Evolutionary conservation across 192 early-diverging fungal genomes (phyloP).

Genomic region (Diversispora epigaea): DNA sequence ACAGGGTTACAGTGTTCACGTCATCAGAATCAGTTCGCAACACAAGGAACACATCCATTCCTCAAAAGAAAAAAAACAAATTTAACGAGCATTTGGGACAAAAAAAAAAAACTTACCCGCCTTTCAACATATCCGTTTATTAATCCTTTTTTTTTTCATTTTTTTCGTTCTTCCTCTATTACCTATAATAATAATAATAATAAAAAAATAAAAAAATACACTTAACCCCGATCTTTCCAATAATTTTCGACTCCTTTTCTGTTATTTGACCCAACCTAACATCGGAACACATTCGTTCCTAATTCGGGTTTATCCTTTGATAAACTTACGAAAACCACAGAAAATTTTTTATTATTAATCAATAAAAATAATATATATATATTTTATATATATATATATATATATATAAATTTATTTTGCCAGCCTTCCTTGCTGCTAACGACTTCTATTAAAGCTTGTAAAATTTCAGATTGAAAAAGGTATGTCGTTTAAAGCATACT

Average conservation of each 20-base stretch:
- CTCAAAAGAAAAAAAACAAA: constrained; percentile 16
- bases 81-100: constrained; percentile 10
- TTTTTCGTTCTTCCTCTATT: no score
- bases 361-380: no score
- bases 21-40: constrained; percentile 6
- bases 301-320: constrained; percentile 14
- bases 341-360: no score
- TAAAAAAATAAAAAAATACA: constrained; percentile 20
- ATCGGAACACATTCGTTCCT: constrained; percentile 16
- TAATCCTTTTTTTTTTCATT: not conserved
- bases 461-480: not conserved
- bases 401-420: no score
- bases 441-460: not conserved
- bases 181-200: not conserved
- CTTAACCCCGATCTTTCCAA: constrained; percentile 11
- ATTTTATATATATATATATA: no score
- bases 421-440: constrained; percentile 1
- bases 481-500: not conserved
- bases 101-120: constrained; percentile 1
- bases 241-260: not conserved
- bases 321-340: not conserved
- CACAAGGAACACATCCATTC: not conserved
- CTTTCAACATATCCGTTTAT: not conserved
- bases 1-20: not conserved
- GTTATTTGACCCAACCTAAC: not conserved